Evolutionary conservation across 2,329 filamentous ascomycete species (phyloP).

Genomic region (Fusarium odoratissimum): DNA sequence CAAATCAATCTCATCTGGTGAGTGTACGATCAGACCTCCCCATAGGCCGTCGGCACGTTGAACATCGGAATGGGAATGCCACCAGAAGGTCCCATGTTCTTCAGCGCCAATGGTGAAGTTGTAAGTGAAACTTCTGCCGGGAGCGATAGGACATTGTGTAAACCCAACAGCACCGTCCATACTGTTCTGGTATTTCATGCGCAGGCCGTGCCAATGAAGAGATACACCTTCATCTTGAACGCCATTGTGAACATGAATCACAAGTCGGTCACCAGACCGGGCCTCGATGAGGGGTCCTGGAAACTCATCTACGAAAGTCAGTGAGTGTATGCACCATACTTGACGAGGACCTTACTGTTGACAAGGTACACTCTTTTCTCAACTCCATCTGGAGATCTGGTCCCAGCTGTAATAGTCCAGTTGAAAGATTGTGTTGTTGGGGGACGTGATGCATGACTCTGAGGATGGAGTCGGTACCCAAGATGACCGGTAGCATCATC

Average conservation of each 20-base stretch:
- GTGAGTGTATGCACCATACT: fast-evolving
- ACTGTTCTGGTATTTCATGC: background rate
- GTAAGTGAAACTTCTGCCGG: background rate
- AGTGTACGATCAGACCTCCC: background rate
- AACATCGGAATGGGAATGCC: conserved; percentile 7
- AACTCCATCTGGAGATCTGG: conserved; percentile 5
- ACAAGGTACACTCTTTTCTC: background rate
- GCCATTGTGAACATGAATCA: background rate
- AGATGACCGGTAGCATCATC: background rate
- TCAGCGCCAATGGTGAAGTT: background rate
- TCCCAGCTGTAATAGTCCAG: background rate
- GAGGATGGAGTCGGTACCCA: background rate
- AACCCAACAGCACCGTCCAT: conserved; percentile 16
- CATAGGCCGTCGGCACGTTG: conserved; percentile 4
- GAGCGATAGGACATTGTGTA: background rate
- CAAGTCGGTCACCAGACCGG: background rate
- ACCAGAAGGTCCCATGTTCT: conserved; percentile 7
- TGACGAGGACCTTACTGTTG: background rate
- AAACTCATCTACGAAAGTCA: background rate
- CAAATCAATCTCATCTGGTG: fast-evolving
- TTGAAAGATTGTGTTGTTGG: background rate
- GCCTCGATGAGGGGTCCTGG: background rate
- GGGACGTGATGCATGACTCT: background rate
- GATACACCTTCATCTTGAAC: background rate
- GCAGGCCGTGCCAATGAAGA: conserved; percentile 6